These are phyloP conservation scores for Talaromyces pinophilus DNA, from an alignment of 2,329 filamentous ascomycete species.

Conservation along the genomic window DNA sequence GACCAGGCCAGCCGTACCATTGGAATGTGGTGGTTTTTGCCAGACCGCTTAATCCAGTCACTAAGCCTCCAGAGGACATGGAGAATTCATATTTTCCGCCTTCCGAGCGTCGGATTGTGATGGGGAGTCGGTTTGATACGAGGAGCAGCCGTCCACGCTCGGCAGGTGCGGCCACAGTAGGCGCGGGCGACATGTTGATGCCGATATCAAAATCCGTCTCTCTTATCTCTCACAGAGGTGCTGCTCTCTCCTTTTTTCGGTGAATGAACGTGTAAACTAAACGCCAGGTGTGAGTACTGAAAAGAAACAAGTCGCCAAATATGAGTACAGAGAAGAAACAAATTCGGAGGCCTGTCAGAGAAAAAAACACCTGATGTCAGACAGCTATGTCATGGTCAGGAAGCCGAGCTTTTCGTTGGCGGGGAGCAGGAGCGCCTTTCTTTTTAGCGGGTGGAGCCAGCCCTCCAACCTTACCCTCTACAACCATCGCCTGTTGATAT, in stretches of 20 bases:
- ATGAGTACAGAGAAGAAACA: background rate
- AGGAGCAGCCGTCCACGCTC: constrained; percentile 63
- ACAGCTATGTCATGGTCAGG: background rate
- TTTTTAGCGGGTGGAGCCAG: constrained; percentile 2
- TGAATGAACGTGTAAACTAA: background rate
- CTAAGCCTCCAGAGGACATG: constrained; percentile 91
- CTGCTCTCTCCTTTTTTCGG: background rate
- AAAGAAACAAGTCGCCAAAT: background rate
- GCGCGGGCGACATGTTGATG: constrained; percentile 21
- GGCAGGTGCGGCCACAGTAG: constrained; percentile 19
- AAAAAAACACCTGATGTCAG: background rate
- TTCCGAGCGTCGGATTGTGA: constrained; percentile 87
- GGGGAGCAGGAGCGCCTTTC: constrained; percentile 15
- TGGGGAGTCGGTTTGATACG: constrained; percentile 87
- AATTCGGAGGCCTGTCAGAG: background rate
- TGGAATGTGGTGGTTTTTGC: constrained; percentile 88
- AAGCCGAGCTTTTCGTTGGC: constrained; percentile 20
- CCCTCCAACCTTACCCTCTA: background rate
- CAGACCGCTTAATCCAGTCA: constrained; percentile 84
- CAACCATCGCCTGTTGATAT: background rate
- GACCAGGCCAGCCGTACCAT: constrained; percentile 95
- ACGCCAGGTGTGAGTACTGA: background rate
- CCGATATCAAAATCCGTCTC: background rate
- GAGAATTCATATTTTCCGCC: constrained; percentile 86
- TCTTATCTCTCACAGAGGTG: background rate